Conservation (phyloP, 176 grass and related monocot species). For the Triticum monococcum region DNA sequence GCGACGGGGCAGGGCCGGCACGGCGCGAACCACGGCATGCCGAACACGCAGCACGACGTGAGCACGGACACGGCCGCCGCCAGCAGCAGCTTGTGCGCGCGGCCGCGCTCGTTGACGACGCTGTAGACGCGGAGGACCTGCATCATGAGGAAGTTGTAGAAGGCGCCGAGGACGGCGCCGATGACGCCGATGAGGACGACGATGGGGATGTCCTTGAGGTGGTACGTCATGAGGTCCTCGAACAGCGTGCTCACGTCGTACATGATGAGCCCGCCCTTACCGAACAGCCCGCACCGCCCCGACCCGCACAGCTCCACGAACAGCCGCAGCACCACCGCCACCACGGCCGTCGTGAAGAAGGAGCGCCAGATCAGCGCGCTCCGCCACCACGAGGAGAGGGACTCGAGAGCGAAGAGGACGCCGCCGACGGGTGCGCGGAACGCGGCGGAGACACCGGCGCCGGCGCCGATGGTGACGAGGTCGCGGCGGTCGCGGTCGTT, state of each 20-base stretch:
- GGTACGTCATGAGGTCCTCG: slow-evolving; percentile 72
- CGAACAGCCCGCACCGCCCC: slow-evolving; percentile 77
- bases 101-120: slow-evolving; percentile 76
- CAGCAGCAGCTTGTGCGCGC: slow-evolving; percentile 61
- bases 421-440: slow-evolving; percentile 91
- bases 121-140: slow-evolving; percentile 60
- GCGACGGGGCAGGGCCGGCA: slow-evolving; percentile 64
- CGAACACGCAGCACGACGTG: slow-evolving; percentile 59
- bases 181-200: slow-evolving; percentile 87
- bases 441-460: slow-evolving; percentile 68
- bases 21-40: slow-evolving; percentile 73
- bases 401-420: slow-evolving; percentile 84
- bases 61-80: slow-evolving; percentile 62
- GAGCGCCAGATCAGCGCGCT: slow-evolving; percentile 89
- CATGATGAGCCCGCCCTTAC: slow-evolving; percentile 86
- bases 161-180: slow-evolving; percentile 65
- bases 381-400: slow-evolving; percentile 91
- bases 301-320: slow-evolving; percentile 66
- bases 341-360: slow-evolving; percentile 93
- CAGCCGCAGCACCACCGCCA: slow-evolving; percentile 76
- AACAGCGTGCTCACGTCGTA: slow-evolving; percentile 68
- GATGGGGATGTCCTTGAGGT: slow-evolving; percentile 71
- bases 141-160: slow-evolving; percentile 92
- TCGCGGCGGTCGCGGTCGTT: slow-evolving; percentile 90
- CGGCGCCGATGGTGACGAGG: slow-evolving; percentile 85